These are phyloP conservation scores for Camelina neglecta DNA, from an alignment of 345 rosid species.

Conservation along the genomic window DNA sequence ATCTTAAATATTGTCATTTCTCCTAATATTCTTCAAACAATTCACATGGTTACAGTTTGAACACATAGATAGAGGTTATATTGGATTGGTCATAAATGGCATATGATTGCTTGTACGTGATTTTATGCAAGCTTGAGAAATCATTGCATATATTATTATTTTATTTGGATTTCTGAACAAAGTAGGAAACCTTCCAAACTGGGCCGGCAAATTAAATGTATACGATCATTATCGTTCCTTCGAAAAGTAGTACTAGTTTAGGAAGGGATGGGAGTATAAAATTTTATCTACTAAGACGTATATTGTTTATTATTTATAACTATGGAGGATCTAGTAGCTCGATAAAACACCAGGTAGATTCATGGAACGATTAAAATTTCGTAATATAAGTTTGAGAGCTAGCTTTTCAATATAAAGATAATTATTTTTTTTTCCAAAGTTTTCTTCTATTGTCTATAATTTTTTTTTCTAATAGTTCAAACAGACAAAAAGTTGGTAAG, in stretches of 20 bases:
- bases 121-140: constrained; percentile 31
- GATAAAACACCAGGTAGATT: not conserved
- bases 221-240: constrained; percentile 23
- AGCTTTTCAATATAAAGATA: not conserved
- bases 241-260: constrained; percentile 6
- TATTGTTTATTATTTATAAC: not conserved
- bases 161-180: constrained; percentile 34
- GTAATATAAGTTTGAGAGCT: not conserved
- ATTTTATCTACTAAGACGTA: not conserved
- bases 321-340: not conserved
- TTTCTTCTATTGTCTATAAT: too few species aligned
- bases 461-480: too few species aligned
- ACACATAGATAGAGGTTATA: constrained; percentile 1
- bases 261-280: not conserved
- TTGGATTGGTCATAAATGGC: constrained; percentile 43
- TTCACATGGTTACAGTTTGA: constrained; percentile 13
- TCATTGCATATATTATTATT: constrained; percentile 34
- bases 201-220: constrained; percentile 18
- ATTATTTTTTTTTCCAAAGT: not conserved
- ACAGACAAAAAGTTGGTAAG: too few species aligned
- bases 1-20: not conserved
- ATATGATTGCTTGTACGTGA: constrained; percentile 48
- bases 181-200: constrained; percentile 38
- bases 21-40: not conserved
- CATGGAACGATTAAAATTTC: not conserved